Percentiles rank a stretch among this genome's conserved stretches.
phyloP scores from a whole-genome alignment of 225 moss, liverwort and hornwort species.

The Anthoceros angustus region DNA sequence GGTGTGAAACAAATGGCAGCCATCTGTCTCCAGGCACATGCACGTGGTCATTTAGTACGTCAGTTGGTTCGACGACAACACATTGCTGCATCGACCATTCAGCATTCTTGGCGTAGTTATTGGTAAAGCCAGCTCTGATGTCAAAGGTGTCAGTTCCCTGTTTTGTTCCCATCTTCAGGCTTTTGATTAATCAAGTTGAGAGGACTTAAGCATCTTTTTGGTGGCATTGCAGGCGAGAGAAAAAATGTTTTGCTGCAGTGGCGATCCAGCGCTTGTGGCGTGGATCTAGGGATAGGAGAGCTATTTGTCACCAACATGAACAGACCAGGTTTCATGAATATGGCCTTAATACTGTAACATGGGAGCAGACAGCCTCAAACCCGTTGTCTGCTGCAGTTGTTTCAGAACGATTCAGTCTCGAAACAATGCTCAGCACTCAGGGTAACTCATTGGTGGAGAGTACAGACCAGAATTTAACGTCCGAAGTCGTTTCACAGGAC shows the following conservation, averaged over 20 bases:
- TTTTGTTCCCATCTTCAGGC: background rate
- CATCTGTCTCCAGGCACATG: slow-evolving; percentile 24
- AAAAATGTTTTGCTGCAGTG: slow-evolving; percentile 5
- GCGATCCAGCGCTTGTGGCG: slow-evolving; percentile 11
- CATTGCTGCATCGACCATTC: slow-evolving; percentile 16
- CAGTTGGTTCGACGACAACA: slow-evolving; percentile 10
- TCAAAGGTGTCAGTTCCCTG: background rate
- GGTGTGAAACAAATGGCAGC: background rate
- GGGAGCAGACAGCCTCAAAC: too few species aligned
- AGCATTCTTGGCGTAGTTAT: slow-evolving; percentile 19
- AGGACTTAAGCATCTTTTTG: too few species aligned
- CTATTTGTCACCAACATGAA: background rate
- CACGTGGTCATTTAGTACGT: slow-evolving; percentile 18
- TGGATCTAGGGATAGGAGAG: slow-evolving; percentile 4
- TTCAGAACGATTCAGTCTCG: too few species aligned
- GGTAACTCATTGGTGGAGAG: too few species aligned
- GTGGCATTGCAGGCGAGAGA: too few species aligned
- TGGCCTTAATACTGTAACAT: too few species aligned
- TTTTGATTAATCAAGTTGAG: background rate
- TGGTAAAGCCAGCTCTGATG: background rate
- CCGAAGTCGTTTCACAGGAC: too few species aligned
- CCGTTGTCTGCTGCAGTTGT: too few species aligned
- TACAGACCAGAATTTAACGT: too few species aligned
- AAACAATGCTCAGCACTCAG: too few species aligned
- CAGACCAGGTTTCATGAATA: background rate